Percentiles rank a stretch among this genome's conserved stretches.
These are phyloP conservation scores for Aspergillus phoenicis DNA, from an alignment of 2,329 filamentous ascomycete genomes.

Conservation along the genomic window DNA sequence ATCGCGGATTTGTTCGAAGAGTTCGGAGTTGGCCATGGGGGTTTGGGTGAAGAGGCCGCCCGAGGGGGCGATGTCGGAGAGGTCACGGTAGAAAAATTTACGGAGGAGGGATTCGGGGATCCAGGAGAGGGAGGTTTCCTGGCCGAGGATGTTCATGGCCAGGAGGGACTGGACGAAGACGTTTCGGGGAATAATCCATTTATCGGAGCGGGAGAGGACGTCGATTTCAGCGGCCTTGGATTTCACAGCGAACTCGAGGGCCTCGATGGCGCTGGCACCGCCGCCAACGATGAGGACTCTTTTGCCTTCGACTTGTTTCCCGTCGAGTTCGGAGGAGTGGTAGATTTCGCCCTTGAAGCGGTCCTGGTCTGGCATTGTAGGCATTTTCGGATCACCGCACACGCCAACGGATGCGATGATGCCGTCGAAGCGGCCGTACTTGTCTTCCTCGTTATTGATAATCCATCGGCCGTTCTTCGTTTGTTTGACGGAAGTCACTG, in stretches of 20 bases:
- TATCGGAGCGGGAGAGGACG: conserved; percentile 76
- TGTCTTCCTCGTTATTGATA: conserved; percentile 71
- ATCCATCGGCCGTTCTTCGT: conserved; percentile 72
- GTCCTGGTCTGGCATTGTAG: conserved; percentile 69
- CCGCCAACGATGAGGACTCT: conserved; percentile 73
- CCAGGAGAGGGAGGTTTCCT: conserved; percentile 73
- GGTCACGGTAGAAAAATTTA: conserved; percentile 80
- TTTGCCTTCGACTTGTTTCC: conserved; percentile 72
- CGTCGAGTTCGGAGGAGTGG: conserved; percentile 75
- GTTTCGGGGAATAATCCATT: conserved; percentile 86
- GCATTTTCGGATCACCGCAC: conserved; percentile 76
- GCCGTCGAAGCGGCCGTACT: conserved; percentile 74
- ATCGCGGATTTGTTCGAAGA: conserved; percentile 72
- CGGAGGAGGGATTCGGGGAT: conserved; percentile 76
- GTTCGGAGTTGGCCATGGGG: conserved; percentile 82
- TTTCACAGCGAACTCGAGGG: conserved; percentile 74
- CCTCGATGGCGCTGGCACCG: conserved; percentile 79
- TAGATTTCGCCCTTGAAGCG: conserved; percentile 71
- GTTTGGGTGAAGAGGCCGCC: conserved; percentile 79
- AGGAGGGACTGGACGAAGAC: conserved; percentile 72
- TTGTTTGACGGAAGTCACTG: conserved; percentile 69
- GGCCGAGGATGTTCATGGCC: conserved; percentile 75
- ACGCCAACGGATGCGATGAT: conserved; percentile 78
- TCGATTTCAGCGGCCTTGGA: conserved; percentile 68
- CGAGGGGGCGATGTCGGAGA: conserved; percentile 70